Base-by-base conservation (phyloP, 192 early-diverging fungal species). In the Coemansia sp. region DNA sequence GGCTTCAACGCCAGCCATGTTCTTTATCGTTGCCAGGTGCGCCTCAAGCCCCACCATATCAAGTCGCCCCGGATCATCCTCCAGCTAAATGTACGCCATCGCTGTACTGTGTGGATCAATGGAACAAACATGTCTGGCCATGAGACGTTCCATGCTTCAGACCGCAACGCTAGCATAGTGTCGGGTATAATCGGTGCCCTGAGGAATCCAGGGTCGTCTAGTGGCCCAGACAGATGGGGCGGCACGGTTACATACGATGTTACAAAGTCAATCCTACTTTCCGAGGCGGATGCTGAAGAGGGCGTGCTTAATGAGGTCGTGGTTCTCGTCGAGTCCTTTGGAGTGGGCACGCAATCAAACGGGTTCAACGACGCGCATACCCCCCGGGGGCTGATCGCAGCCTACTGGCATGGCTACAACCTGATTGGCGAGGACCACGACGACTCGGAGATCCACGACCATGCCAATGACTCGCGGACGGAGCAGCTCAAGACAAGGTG, bases 301-400 rank as follows among this genome's bases (percentile, higher is more conserved):
- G 65, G 79, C 1, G 61, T 69, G 10, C 66, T 78, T n/a, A 92
- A 93, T 62, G 81, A 85, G 30, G 66, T 95, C 4, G 55, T 90
- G 44, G 65, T 92, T 7, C 62, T 92, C 2, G 84, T 93, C 30
- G 92, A 94, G 57, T 89, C 85, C 44, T 91, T 85, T 64, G 93
- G 93, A 1, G 61, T 92, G 50, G 86, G 84, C 50, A 72, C 89
- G 25, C 87, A 89, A 50, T 82, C 90, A 0, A 82, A 87, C 45
- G 75, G 88, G 2, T 74, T 88, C 65, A 88, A 93, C 67, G 92
- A 95, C 68, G 83, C 87, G 27, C 83, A 85, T 14, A 87, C 87
- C 59, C 87, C 87, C 36, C 81, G 91, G 13, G 93, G 93, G 7
- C 64, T 95, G 33, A 81, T 88, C 41, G 83, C 84, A 1, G 88